Evolutionary conservation across 208 protist species (phyloP).

Genomic region (Crithidia thermophila): DNA sequence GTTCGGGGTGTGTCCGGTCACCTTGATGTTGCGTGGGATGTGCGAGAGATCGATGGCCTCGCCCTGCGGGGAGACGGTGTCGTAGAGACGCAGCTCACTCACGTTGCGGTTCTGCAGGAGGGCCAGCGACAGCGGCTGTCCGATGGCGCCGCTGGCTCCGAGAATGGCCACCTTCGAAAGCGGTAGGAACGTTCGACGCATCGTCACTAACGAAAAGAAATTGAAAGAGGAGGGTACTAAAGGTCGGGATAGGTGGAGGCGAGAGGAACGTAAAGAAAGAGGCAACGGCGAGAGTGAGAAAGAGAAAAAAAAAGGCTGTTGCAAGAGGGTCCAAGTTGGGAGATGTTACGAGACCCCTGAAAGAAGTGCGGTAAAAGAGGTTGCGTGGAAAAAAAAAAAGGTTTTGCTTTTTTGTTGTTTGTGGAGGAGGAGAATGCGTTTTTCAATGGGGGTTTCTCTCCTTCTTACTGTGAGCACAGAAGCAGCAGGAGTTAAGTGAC

Average conservation of each 20-base stretch:
- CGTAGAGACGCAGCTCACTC: conserved; percentile 86
- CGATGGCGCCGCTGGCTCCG: conserved; percentile 95
- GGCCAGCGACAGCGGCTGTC: conserved; percentile 95
- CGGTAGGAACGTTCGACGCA: not conserved
- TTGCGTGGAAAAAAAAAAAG: too few species aligned
- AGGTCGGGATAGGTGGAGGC: too few species aligned
- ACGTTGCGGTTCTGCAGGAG: conserved; percentile 85
- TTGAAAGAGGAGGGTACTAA: too few species aligned
- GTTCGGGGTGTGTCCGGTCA: conserved; percentile 65
- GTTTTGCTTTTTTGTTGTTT: not conserved
- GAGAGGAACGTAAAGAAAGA: too few species aligned
- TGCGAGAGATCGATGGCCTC: conserved; percentile 91
- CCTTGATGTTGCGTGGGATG: conserved; percentile 79
- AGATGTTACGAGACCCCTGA: too few species aligned
- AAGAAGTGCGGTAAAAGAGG: too few species aligned
- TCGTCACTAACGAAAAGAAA: too few species aligned
- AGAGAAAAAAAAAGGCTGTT: too few species aligned
- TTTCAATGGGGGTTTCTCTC: too few species aligned
- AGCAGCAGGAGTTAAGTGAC: not conserved
- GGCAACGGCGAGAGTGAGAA: too few species aligned
- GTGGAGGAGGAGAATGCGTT: too few species aligned
- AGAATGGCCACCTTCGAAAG: conserved; percentile 85
- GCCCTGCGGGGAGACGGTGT: conserved; percentile 70
- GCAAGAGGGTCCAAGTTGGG: too few species aligned
- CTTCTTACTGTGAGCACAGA: not conserved